Conservation (phyloP, 352 stramenopile species). For the Globisporangium spinosum region DNA sequence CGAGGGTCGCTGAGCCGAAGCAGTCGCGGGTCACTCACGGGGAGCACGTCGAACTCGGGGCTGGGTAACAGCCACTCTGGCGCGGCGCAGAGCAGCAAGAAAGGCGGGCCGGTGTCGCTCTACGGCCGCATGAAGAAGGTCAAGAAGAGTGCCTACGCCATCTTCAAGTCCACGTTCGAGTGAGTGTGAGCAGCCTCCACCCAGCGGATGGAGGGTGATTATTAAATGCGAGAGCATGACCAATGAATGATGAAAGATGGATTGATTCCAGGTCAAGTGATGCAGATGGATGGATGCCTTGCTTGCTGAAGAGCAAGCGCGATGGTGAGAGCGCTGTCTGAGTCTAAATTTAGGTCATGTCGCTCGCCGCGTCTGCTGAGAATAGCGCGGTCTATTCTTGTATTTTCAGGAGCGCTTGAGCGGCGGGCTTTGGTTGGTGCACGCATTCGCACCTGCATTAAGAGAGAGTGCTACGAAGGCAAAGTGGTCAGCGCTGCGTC, state of each 20-base stretch:
- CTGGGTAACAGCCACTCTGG: constrained; percentile 18
- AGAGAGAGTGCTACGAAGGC: neutral
- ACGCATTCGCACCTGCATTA: neutral
- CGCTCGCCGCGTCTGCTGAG: neutral
- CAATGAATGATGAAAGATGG: neutral
- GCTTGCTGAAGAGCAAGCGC: neutral
- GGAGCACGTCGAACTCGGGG: constrained; percentile 22
- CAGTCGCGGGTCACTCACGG: constrained; percentile 24
- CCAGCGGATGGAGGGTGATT: neutral
- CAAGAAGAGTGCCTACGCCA: constrained; percentile 73
- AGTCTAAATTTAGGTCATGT: neutral
- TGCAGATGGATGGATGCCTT: too few relatives aligned
- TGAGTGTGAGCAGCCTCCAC: constrained; percentile 23
- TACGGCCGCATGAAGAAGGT: constrained; percentile 84
- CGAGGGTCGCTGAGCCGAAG: constrained; percentile 18
- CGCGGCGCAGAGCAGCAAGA: constrained; percentile 16
- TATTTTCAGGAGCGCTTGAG: neutral
- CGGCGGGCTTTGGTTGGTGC: neutral
- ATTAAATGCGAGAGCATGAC: neutral
- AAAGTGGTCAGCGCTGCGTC: neutral
- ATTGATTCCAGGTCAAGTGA: neutral
- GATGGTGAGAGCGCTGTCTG: neutral
- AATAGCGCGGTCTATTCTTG: neutral
- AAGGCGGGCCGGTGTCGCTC: constrained; percentile 43
- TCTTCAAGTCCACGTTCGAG: constrained; percentile 83